Conservation (phyloP, 768 basidiomycete genomes). For the Tylopilus sp. region DNA sequence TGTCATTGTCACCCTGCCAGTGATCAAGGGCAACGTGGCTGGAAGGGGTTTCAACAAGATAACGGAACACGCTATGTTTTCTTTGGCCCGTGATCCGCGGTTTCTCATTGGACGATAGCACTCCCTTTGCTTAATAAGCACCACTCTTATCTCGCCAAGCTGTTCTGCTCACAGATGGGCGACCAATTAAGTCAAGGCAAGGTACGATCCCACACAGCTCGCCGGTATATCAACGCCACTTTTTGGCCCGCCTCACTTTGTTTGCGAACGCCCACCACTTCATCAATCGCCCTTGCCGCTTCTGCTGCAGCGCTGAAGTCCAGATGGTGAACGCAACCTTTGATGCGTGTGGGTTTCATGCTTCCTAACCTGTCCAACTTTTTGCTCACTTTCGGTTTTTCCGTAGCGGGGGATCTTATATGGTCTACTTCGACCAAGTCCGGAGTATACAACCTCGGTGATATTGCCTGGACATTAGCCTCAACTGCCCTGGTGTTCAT, state of each 20-base stretch:
- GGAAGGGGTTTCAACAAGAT: constrained; percentile 14
- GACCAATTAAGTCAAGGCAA: background rate
- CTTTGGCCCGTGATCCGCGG: background rate
- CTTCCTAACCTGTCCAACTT: background rate
- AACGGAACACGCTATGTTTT: constrained; percentile 1
- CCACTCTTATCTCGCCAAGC: constrained; percentile 17
- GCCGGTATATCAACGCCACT: constrained; percentile 18
- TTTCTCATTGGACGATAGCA: constrained; percentile 22
- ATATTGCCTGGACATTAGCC: constrained; percentile 67
- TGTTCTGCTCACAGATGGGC: too few relatives aligned
- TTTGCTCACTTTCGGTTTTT: background rate
- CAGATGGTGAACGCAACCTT: constrained; percentile 45
- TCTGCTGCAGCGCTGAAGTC: background rate
- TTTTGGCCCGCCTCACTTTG: background rate
- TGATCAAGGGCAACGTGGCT: background rate
- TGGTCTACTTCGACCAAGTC: constrained; percentile 22
- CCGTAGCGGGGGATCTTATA: constrained; percentile 39
- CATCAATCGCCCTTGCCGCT: background rate
- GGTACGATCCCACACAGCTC: constrained; percentile 20
- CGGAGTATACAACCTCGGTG: constrained; percentile 54
- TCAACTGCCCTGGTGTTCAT: constrained; percentile 81
- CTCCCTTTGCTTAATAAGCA: constrained; percentile 20
- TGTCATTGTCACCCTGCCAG: constrained; percentile 7
- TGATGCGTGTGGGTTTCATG: constrained; percentile 33
- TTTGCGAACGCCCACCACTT: constrained; percentile 4